Base-by-base conservation (phyloP, 78 protist genomes). In the Diacronema lutheri region DNA sequence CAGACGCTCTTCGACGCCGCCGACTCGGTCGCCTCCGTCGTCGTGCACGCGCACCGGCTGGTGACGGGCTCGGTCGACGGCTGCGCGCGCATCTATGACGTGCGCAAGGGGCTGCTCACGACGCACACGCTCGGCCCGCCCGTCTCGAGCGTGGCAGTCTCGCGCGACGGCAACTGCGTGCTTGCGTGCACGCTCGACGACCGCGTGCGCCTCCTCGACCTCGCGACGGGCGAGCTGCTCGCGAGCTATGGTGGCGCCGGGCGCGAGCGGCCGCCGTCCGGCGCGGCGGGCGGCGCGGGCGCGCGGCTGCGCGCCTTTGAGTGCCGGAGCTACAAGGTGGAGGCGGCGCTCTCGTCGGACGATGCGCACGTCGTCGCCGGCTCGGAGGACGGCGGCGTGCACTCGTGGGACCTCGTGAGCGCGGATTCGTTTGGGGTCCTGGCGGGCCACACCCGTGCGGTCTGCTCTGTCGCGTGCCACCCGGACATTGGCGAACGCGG, bases 141-240 rank as follows among this genome's bases (percentile, higher is more conserved):
- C 46, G 71, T 91, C n/a, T 77, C 92, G 16, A 60, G 80, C 29
- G 61, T 89, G 21, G 69, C 66, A 13, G 33, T 91, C 31, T 86
- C 94, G 33, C 68, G 77, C 64, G 92, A 91, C 85, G 73, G 84
- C n/a, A 84, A 86, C 68, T 89, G 88, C 83, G 58, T 89, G 38
- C 65, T 91, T 14, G 86, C 90, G 4, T 4, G 46, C 55, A 58
- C 61, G 1, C 83, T 84, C 29, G 88, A 84, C 38, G 2, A 10
- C 10, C 0, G 16, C 2, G 21, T 68, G 65, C 64, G 80, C 19
- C 79, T 83, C 31, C 31, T 83, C 20, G 87, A 83, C 35, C 26
- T 31, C 5, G 46, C 37, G 31, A 12, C 1, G 21, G 87, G 87
- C 12, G 20, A n/a, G 20, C 1, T 82, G 60, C 86, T 82, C 21